Conservation (phyloP, 306 rosid genomes). For the Crataegus laevigata region DNA sequence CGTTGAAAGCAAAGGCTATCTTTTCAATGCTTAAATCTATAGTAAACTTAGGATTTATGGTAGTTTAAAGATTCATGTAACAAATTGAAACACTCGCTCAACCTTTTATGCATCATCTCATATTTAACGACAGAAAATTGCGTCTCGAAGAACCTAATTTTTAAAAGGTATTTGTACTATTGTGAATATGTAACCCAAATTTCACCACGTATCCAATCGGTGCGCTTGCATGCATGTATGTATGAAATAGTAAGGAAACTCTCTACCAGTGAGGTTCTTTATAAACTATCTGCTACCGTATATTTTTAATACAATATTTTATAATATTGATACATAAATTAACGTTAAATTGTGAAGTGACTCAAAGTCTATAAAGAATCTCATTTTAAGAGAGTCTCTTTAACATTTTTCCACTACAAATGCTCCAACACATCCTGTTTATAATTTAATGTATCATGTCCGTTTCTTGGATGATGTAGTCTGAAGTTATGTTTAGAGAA, state of each 20-base stretch:
- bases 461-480: too few species aligned
- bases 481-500: neutral
- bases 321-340: too few species aligned
- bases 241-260: too few species aligned
- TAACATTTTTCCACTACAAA: neutral
- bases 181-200: neutral
- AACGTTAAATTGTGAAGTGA: too few species aligned
- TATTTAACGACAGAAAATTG: neutral
- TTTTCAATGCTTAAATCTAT: neutral
- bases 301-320: too few species aligned
- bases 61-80: neutral
- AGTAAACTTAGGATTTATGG: neutral
- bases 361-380: too few species aligned
- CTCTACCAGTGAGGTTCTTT: too few species aligned
- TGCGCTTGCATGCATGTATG: neutral
- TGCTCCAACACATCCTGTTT: neutral
- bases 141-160: neutral
- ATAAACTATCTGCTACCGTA: rapidly evolving
- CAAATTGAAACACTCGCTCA: too few species aligned
- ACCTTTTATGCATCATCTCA: too few species aligned
- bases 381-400: too few species aligned
- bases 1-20: neutral
- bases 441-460: too few species aligned
- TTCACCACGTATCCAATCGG: neutral
- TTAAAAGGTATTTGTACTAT: neutral